Evolutionary conservation across 2,329 filamentous ascomycete genomes (phyloP).

Genomic region (Fusarium sp.): DNA sequence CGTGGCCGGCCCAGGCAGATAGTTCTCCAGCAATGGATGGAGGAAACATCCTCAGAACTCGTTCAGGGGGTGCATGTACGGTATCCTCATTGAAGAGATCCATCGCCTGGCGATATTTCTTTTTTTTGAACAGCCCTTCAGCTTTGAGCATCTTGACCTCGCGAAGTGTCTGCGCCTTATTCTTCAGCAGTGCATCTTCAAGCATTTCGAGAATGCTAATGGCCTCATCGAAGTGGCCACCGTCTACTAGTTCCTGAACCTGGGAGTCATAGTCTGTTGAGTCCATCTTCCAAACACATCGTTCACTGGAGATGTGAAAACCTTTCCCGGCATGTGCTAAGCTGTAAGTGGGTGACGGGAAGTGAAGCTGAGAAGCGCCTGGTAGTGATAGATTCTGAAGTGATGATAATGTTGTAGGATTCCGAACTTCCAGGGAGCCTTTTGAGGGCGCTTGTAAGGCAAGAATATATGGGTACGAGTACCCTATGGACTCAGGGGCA

Average conservation of each 20-base stretch:
- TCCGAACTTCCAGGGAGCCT: slow-evolving; percentile 88
- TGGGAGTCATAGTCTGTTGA: slow-evolving; percentile 92
- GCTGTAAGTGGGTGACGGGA: slow-evolving; percentile 91
- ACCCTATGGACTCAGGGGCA: slow-evolving; percentile 90
- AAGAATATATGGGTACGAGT: slow-evolving; percentile 95
- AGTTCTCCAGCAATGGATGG: slow-evolving; percentile 84
- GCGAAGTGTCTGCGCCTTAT: slow-evolving; percentile 83
- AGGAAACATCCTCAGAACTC: slow-evolving; percentile 87
- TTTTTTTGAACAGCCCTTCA: slow-evolving; percentile 81
- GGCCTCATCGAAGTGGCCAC: slow-evolving; percentile 85
- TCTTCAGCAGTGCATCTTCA: slow-evolving; percentile 86
- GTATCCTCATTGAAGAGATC: slow-evolving; percentile 88
- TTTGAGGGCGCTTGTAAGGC: slow-evolving; percentile 86
- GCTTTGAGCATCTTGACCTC: slow-evolving; percentile 94
- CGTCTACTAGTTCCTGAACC: slow-evolving; percentile 81
- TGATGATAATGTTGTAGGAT: slow-evolving; percentile 89
- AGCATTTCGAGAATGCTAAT: slow-evolving; percentile 90
- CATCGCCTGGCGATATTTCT: slow-evolving; percentile 85
- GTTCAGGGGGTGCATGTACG: slow-evolving; percentile 87
- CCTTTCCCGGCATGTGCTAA: slow-evolving; percentile 96
- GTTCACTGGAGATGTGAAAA: slow-evolving; percentile 91
- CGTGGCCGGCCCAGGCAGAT: slow-evolving; percentile 63
- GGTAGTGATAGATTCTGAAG: slow-evolving; percentile 86
- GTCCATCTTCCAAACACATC: slow-evolving; percentile 95
- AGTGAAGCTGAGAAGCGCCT: slow-evolving; percentile 85